Evolutionary conservation across 1,284 basidiomycete species (phyloP), one percentile per base, ranked within the genome.

Genomic region (Ganoderma resinaceum): DNA sequence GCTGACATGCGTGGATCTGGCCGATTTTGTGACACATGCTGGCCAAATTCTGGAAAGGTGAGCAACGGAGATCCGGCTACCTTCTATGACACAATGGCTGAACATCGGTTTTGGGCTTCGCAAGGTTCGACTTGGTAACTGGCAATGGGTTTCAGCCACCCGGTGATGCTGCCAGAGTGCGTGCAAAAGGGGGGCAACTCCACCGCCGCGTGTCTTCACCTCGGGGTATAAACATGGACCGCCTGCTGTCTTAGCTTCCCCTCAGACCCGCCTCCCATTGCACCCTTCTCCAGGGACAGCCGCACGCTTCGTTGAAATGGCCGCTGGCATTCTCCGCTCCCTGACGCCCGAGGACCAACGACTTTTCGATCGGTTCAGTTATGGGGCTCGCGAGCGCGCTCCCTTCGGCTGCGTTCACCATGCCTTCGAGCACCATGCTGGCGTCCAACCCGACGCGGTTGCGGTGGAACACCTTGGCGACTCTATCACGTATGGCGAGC

Each of bases 401-500:
- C 82, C 85, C 16, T 88, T 86, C 76, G 74, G 76, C 68, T 87
- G 84, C 70, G 81, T 89, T 42, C 87, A 88, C 72, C 84, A 87
- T 70, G 88, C 87, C n/a, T 88, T 89, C 75, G 84, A 85, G 65
- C 78, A 80, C 70, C 80, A 85, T 72, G 85, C 83, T 38, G 73
- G 72, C 63, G 69, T 70, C 12, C 78, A 83, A 63, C 84, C 87
- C 11, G 74, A 82, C 65, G 78, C 80, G 23, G 75, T 85, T 55
- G 87, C 87, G 35, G 85, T 87, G 53, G 84, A 87, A 76, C 83
- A 88, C 73, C 82, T 84, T 61, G 79, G 79, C 29, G 74, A 83
- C 31, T 77, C 75, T 29, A 85, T 88, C 67, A 84, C 86, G 8
- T 89, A 86, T 72, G 77, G 73, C 38, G 83, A 88, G 58, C 82